Evolutionary conservation across 2,329 filamentous ascomycete species (phyloP), one percentile per base, ranked within the genome.

Genomic region (Zymoseptoria crescenta): DNA sequence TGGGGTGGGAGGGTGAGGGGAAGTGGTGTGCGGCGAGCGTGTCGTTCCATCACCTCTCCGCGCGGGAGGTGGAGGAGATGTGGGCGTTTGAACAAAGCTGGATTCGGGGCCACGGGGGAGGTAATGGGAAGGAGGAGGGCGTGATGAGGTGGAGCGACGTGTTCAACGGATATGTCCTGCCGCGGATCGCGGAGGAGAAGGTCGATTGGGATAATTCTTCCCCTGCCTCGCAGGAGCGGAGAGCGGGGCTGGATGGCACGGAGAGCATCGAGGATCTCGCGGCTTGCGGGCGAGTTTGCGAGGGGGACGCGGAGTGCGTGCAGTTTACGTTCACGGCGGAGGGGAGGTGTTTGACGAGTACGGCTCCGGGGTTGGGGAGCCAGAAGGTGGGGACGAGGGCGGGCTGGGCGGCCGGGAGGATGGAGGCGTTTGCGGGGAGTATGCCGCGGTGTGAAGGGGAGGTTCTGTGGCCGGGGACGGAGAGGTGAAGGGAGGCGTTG

Each of bases 11-110:
- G 28, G 28, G 8, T 29, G 5, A 2, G 13, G 35, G 35, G 16
- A 9, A 16, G n/a, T 66, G 64, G 64, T 66, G 64, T 49, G 59
- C 50, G 48, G 61, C 64, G 27, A 60, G 56, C 1, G 56, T 62
- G 4, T 61, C 59, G 2, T 65, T 62, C 45, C 64, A 66, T 28
- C 64, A 66, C 49, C 16, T 66, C 13, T 30, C 54, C 16, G 56
- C 63, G 29, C 29, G 51, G 1, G 57, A 59, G 35, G 58, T 65
- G 9, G 28, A 60, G 41, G 56, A 62, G 9, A 24, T 66, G 51
- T 66, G 61, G 61, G 28, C 49, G 2, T 66, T 64, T n/a, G 64
- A 66, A 52, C 59, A 64, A 41, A 9, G 51, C n/a, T 66, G 64
- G 64, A 54, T 66, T 4, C 61, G 50, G 9, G 21, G 1, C 4